These are phyloP conservation scores for Cicer bijugum DNA, from an alignment of 306 rosid genomes.

Conservation along the genomic window DNA sequence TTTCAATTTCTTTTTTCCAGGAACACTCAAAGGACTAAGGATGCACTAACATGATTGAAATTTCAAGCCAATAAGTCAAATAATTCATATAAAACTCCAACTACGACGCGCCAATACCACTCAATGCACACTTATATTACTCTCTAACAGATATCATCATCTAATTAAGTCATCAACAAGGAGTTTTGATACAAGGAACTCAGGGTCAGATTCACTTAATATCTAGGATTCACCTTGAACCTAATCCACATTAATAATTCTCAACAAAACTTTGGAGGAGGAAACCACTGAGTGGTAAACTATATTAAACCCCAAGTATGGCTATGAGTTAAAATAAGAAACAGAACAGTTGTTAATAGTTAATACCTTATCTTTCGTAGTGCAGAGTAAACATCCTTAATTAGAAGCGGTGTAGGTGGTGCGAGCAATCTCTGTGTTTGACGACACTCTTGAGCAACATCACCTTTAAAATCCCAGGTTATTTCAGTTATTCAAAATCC, in stretches of 20 bases:
- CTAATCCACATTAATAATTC: not conserved
- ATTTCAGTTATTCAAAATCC: constrained; percentile 44
- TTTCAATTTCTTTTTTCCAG: not conserved
- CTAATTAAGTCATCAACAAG: constrained; percentile 3
- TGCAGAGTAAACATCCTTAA: constrained; percentile 75
- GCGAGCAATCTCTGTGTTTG: constrained; percentile 87
- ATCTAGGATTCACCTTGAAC: constrained; percentile 22
- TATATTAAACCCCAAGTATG: constrained; percentile 17
- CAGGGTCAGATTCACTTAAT: not conserved
- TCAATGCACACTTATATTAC: not conserved
- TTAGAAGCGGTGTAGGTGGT: constrained; percentile 75
- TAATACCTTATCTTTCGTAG: constrained; percentile 77
- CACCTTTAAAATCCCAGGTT: constrained; percentile 67
- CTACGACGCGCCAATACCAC: constrained; percentile 13
- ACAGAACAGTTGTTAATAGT: constrained; percentile 38
- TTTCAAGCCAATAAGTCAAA: not conserved
- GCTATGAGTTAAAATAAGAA: constrained; percentile 18
- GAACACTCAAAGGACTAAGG: not conserved
- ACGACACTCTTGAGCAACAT: constrained; percentile 94
- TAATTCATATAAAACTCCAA: not conserved
- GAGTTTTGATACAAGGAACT: constrained; percentile 10
- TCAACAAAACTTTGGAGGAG: constrained; percentile 26
- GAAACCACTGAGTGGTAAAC: constrained; percentile 9
- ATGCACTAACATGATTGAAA: constrained; percentile 1
- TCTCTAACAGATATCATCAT: not conserved